phyloP scores from a whole-genome alignment of 768 basidiomycete species.

The Lepiota venenata region DNA sequence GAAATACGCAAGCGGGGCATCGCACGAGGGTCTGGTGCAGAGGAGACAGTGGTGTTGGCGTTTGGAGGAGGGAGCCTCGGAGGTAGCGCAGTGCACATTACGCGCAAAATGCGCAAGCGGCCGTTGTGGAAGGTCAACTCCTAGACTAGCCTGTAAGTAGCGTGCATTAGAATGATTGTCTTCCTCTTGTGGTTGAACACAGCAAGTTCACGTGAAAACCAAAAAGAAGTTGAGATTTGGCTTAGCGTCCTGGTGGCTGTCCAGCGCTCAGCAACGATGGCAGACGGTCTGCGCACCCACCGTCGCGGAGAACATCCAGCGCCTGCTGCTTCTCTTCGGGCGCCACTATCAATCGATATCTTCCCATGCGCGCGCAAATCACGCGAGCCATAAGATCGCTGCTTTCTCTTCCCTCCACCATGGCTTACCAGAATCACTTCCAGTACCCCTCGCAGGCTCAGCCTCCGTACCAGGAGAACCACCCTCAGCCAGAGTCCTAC shows the following conservation, averaged over 20 bases:
- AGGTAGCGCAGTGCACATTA: constrained; percentile 80
- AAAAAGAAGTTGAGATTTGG: too few relatives aligned
- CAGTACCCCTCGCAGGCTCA: background rate
- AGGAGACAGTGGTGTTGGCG: constrained; percentile 90
- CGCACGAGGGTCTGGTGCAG: constrained; percentile 64
- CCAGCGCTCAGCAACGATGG: too few relatives aligned
- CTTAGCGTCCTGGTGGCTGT: too few relatives aligned
- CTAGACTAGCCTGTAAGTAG: constrained; percentile 35
- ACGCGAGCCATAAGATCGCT: constrained; percentile 5
- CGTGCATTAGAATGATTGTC: constrained; percentile 9
- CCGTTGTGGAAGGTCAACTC: constrained; percentile 82
- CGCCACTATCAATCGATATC: constrained; percentile 12
- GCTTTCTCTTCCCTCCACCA: background rate
- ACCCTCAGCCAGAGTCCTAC: constrained; percentile 2
- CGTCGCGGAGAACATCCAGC: too few relatives aligned
- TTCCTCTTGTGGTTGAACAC: constrained; percentile 1
- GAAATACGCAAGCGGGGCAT: constrained; percentile 79
- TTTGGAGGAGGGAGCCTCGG: constrained; percentile 72
- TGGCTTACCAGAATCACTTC: constrained; percentile 8
- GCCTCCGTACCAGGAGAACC: background rate
- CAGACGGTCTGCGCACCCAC: too few relatives aligned
- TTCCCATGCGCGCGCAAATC: constrained; percentile 12
- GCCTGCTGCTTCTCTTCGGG: background rate
- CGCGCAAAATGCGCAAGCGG: constrained; percentile 81
- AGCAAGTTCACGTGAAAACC: background rate